phyloP scores from a whole-genome alignment of 305 asterid genomes.

The Fraxinus paxiana region DNA sequence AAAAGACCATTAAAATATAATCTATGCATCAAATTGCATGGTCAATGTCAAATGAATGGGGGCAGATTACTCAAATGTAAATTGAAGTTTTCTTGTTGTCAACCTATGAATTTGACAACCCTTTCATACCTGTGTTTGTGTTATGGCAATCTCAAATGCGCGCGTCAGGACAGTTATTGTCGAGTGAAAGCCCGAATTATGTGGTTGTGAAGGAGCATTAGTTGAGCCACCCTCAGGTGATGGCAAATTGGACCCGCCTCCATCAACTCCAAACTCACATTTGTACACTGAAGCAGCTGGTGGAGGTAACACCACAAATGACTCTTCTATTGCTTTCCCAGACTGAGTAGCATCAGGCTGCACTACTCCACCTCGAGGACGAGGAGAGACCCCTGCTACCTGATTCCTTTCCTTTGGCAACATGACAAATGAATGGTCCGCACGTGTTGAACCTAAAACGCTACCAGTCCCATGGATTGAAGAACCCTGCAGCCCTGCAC shows the following conservation, averaged over 20 bases:
- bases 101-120: not conserved
- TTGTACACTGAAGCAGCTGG: conserved; percentile 97
- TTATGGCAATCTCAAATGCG: conserved; percentile 88
- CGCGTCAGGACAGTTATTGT: conserved; percentile 79
- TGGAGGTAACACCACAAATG: conserved; percentile 94
- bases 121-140: conserved; percentile 64
- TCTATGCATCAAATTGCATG: not conserved
- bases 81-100: not conserved
- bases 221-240: conserved; percentile 56
- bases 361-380: conserved; percentile 54
- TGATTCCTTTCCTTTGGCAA: conserved; percentile 81
- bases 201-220: conserved; percentile 49
- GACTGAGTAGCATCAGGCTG: conserved; percentile 60
- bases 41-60: not conserved
- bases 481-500: conserved; percentile 79
- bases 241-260: conserved; percentile 53
- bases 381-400: conserved; percentile 61
- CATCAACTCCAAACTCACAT: conserved; percentile 66
- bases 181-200: conserved; percentile 82
- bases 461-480: conserved; percentile 57
- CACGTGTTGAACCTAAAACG: conserved; percentile 59
- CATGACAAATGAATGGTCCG: conserved; percentile 87
- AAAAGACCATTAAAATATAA: not conserved
- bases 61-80: not conserved
- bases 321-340: conserved; percentile 88